phyloP scores from a whole-genome alignment of 305 asterid species.

The Fraxinus floribunda region DNA sequence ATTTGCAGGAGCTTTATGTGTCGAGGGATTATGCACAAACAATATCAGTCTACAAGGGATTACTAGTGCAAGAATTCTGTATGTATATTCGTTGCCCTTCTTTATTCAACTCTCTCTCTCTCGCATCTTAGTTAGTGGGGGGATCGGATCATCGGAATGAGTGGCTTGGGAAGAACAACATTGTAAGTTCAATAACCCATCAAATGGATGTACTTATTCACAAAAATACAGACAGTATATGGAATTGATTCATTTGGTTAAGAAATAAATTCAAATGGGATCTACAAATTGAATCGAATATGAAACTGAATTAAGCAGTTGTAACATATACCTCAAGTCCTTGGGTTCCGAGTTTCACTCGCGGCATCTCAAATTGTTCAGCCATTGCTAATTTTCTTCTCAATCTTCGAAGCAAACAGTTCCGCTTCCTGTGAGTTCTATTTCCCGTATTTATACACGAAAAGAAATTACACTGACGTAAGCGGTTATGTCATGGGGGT shows the following conservation, averaged over 20 bases:
- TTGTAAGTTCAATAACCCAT: neutral
- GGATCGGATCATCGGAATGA: neutral
- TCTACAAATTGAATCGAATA: neutral
- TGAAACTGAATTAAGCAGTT: neutral
- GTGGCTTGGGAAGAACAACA: neutral
- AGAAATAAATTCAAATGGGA: neutral
- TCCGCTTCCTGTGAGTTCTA: too few species aligned
- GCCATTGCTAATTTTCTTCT: conserved; percentile 28
- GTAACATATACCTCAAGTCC: neutral
- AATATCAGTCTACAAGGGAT: neutral
- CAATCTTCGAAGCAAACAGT: too few species aligned
- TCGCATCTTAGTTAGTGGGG: neutral
- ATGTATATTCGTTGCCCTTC: neutral
- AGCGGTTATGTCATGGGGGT: too few species aligned
- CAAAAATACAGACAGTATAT: neutral
- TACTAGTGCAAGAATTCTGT: neutral
- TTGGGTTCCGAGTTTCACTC: conserved; percentile 41
- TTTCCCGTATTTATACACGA: too few species aligned
- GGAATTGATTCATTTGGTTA: neutral
- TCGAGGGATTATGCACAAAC: neutral
- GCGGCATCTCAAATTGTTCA: conserved; percentile 32
- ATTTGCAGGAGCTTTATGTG: neutral
- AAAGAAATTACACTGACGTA: too few species aligned
- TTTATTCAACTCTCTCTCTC: neutral
- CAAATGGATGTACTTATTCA: neutral